phyloP scores from a whole-genome alignment of 1,139 yeast genomes.

The Candida glucosophila region DNA sequence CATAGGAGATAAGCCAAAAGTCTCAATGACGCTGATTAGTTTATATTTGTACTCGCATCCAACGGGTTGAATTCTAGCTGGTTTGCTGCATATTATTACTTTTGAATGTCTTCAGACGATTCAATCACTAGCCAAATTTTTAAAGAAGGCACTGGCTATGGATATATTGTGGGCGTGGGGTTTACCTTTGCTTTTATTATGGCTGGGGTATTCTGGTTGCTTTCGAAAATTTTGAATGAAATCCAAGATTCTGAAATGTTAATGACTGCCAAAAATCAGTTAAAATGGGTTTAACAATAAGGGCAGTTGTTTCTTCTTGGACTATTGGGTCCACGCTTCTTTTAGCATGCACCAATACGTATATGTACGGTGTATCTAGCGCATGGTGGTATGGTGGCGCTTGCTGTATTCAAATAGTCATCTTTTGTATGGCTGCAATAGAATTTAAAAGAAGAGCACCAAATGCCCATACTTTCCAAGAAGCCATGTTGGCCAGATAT shows the following conservation, averaged over 20 bases:
- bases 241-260: constrained; percentile 22
- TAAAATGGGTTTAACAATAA: constrained; percentile 17
- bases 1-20: no score
- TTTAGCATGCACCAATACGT: constrained; percentile 19
- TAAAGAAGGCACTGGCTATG: constrained; percentile 20
- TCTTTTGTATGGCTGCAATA: constrained; percentile 19
- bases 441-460: constrained; percentile 24
- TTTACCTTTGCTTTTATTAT: constrained; percentile 22
- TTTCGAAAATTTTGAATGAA: constrained; percentile 17
- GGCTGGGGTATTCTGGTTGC: constrained; percentile 16
- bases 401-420: constrained; percentile 18
- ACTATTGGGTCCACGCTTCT: constrained; percentile 25
- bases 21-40: no score
- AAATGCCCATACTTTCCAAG: constrained; percentile 20
- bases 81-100: no score
- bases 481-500: constrained; percentile 22
- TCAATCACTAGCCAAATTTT: constrained; percentile 8
- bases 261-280: constrained; percentile 21
- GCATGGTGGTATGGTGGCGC: constrained; percentile 21
- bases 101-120: constrained; percentile 1
- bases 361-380: constrained; percentile 19
- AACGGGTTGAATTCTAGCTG: no score
- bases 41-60: no score
- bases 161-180: constrained; percentile 21
- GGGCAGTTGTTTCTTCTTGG: constrained; percentile 21